A percentile compares a stretch with the other conserved stretches of the same genome.
These are phyloP conservation scores for Ustilago hordei DNA, from an alignment of 1,284 basidiomycete genomes.

Conservation along the genomic window DNA sequence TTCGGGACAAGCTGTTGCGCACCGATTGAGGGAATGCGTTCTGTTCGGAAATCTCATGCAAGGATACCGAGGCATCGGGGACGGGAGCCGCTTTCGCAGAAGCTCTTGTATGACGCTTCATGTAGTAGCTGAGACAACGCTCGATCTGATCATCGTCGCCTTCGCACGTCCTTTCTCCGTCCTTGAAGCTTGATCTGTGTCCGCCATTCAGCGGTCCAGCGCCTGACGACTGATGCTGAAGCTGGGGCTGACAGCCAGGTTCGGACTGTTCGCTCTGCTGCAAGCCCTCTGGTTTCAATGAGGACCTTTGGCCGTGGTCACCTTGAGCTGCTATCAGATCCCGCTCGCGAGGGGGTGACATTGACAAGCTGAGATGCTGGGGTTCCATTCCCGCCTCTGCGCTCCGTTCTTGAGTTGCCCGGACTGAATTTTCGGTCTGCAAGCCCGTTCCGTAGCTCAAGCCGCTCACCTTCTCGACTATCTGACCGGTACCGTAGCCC, in stretches of 20 bases:
- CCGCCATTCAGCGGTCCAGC: neutral
- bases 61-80: neutral
- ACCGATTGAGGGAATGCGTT: neutral
- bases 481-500: neutral
- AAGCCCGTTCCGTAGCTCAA: neutral
- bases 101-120: conserved; percentile 17
- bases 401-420: neutral
- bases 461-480: neutral
- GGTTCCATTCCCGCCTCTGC: neutral
- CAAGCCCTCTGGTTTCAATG: neutral
- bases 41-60: neutral
- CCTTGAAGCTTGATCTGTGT: neutral
- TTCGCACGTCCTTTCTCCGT: conserved; percentile 16
- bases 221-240: neutral
- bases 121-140: conserved; percentile 49
- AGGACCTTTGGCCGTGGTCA: neutral
- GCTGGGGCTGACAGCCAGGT: neutral
- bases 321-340: neutral
- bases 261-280: neutral
- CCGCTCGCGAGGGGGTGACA: neutral
- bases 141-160: conserved; percentile 34
- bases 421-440: neutral
- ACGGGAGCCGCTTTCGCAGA: conserved; percentile 1
- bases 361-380: neutral
- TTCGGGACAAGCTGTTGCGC: conserved; percentile 1